Percentiles rank a stretch among this genome's conserved stretches.
These are phyloP conservation scores for Cytospora leucostoma DNA, from an alignment of 2,329 filamentous ascomycete genomes.

Conservation along the genomic window DNA sequence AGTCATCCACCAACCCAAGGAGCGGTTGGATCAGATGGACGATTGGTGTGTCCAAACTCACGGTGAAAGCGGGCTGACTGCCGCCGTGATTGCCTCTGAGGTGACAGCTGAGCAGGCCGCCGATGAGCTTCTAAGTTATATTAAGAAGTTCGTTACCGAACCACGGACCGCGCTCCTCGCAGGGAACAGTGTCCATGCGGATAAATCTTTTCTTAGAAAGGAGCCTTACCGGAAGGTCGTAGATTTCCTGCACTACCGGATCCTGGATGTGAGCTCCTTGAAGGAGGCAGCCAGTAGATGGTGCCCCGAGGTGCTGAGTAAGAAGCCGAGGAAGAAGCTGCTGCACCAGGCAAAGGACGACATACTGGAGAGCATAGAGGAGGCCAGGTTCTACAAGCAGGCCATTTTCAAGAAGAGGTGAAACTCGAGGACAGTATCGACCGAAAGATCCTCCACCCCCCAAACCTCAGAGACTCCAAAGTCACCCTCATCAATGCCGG, in stretches of 20 bases:
- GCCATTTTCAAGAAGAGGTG: conserved; percentile 31
- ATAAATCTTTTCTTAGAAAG: conserved; percentile 76
- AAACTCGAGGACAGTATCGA: not conserved
- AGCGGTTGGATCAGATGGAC: conserved; percentile 76
- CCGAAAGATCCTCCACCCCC: too few relatives aligned
- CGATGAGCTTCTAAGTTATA: conserved; percentile 72
- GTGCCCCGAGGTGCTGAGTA: conserved; percentile 63
- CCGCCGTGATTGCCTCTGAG: conserved; percentile 71
- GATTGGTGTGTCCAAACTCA: conserved; percentile 88
- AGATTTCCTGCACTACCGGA: conserved; percentile 81
- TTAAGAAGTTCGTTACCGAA: conserved; percentile 70
- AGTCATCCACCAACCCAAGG: conserved; percentile 71
- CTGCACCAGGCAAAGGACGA: conserved; percentile 84
- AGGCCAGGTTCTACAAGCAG: conserved; percentile 81
- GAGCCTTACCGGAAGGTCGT: conserved; percentile 73
- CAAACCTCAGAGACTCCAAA: not conserved
- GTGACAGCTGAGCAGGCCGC: conserved; percentile 74
- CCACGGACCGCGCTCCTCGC: conserved; percentile 72
- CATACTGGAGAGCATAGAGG: conserved; percentile 91
- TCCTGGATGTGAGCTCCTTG: conserved; percentile 87
- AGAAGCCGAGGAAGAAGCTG: conserved; percentile 71
- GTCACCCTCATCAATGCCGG: not conserved
- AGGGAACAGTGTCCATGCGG: conserved; percentile 91
- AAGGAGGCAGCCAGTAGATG: conserved; percentile 89
- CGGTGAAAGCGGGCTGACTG: conserved; percentile 76